A percentile compares a stretch with the other conserved stretches of the same genome.
Conservation (phyloP, 306 rosid species). For the Elaeagnus macrophylla region DNA sequence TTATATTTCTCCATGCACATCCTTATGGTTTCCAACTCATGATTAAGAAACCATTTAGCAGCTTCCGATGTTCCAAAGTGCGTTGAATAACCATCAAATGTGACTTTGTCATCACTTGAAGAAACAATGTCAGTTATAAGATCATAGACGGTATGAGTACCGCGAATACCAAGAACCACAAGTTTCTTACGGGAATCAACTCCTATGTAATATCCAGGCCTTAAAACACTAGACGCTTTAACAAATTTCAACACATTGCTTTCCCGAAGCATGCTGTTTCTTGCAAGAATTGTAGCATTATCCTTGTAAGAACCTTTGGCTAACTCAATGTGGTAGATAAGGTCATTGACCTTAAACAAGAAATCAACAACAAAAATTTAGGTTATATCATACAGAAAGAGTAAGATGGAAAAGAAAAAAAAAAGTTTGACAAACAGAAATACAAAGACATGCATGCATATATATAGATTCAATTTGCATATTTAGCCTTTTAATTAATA, state of each 20-base stretch:
- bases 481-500: neutral
- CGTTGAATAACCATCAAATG: conserved; percentile 77
- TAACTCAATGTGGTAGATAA: conserved; percentile 76
- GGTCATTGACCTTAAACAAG: conserved; percentile 73
- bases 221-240: conserved; percentile 64
- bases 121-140: conserved; percentile 80
- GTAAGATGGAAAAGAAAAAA: neutral
- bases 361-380: conserved; percentile 24
- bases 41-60: conserved; percentile 88
- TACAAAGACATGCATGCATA: neutral
- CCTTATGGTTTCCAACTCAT: conserved; percentile 59
- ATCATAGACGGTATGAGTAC: conserved; percentile 83
- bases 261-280: conserved; percentile 85
- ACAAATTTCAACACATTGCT: conserved; percentile 76
- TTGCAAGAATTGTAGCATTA: conserved; percentile 48
- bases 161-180: conserved; percentile 82
- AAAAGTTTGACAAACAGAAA: neutral
- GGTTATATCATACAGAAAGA: neutral
- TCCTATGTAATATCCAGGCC: conserved; percentile 90
- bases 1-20: conserved; percentile 61
- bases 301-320: conserved; percentile 73
- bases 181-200: conserved; percentile 67
- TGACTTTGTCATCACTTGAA: conserved; percentile 61
- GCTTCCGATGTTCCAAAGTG: conserved; percentile 91
- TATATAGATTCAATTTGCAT: neutral